phyloP scores from a whole-genome alignment of 495 filamentous ascomycete genomes.

The Cladorrhinum samala region DNA sequence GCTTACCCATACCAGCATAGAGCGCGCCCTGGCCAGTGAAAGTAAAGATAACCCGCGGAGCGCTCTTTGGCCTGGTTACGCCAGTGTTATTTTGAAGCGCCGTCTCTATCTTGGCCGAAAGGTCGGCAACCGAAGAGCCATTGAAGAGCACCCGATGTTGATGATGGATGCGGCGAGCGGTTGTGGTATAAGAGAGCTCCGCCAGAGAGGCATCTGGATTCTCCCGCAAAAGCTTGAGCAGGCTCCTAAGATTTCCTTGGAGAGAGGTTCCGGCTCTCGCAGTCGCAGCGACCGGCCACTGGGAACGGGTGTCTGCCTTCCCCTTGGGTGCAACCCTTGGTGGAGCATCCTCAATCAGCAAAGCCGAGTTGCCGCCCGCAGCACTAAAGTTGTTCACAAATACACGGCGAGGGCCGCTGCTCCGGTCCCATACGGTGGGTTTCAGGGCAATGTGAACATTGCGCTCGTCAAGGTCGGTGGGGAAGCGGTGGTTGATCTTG shows the following conservation, averaged over 20 bases:
- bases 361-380: constrained; percentile 55
- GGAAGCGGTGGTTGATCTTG: constrained; percentile 66
- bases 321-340: constrained; percentile 16
- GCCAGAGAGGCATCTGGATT: constrained; percentile 41
- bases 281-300: constrained; percentile 46
- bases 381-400: constrained; percentile 61
- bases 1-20: constrained; percentile 57
- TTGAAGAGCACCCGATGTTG: constrained; percentile 70
- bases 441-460: constrained; percentile 56
- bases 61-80: constrained; percentile 44
- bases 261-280: constrained; percentile 46
- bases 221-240: constrained; percentile 42
- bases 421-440: constrained; percentile 54
- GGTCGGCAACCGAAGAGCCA: constrained; percentile 55
- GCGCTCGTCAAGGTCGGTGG: constrained; percentile 59
- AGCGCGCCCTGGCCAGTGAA: constrained; percentile 66
- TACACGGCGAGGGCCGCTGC: constrained; percentile 46
- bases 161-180: constrained; percentile 37
- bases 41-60: constrained; percentile 53
- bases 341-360: constrained; percentile 53
- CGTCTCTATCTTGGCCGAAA: constrained; percentile 53
- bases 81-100: constrained; percentile 2
- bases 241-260: constrained; percentile 36
- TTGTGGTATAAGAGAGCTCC: constrained; percentile 13
- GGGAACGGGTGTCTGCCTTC: constrained; percentile 36